Evolutionary conservation across 495 filamentous ascomycete species (phyloP).

Genomic region (Hypoxylon cercidicola): DNA sequence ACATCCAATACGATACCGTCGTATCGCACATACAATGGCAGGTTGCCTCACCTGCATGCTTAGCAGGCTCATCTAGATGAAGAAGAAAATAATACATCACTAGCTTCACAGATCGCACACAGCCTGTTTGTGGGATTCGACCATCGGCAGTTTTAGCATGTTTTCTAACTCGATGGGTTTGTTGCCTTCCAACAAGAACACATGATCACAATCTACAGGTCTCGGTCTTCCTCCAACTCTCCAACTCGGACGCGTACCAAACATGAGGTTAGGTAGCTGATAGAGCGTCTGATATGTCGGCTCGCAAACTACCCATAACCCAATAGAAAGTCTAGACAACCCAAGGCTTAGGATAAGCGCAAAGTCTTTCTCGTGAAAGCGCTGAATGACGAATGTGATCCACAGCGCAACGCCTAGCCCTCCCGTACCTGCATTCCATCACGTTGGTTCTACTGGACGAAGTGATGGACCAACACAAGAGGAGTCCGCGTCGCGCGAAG

Average conservation of each 20-base stretch:
- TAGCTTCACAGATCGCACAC: slow-evolving; percentile 3
- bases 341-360: slow-evolving; percentile 28
- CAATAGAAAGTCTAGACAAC: slow-evolving; percentile 26
- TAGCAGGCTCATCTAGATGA: slow-evolving; percentile 36
- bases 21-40: slow-evolving; percentile 31
- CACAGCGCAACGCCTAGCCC: slow-evolving; percentile 36
- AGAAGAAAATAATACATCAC: not conserved
- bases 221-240: not conserved
- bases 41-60: slow-evolving; percentile 38
- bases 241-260: slow-evolving; percentile 1
- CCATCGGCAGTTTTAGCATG: slow-evolving; percentile 27
- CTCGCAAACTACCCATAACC: slow-evolving; percentile 25
- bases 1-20: slow-evolving; percentile 39
- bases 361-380: slow-evolving; percentile 39
- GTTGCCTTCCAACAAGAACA: slow-evolving; percentile 4
- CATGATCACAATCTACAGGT: slow-evolving; percentile 15
- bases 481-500: slow-evolving; percentile 43
- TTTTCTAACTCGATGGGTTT: slow-evolving; percentile 14
- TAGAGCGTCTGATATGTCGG: slow-evolving; percentile 23
- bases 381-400: slow-evolving; percentile 40
- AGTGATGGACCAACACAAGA: slow-evolving; percentile 33
- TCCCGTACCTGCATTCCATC: slow-evolving; percentile 44
- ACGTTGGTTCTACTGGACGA: slow-evolving; percentile 37
- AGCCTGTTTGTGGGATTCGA: slow-evolving; percentile 33
- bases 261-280: slow-evolving; percentile 1